These are phyloP conservation scores for Suillus alpinus DNA, from an alignment of 768 basidiomycete species.

Conservation along the genomic window DNA sequence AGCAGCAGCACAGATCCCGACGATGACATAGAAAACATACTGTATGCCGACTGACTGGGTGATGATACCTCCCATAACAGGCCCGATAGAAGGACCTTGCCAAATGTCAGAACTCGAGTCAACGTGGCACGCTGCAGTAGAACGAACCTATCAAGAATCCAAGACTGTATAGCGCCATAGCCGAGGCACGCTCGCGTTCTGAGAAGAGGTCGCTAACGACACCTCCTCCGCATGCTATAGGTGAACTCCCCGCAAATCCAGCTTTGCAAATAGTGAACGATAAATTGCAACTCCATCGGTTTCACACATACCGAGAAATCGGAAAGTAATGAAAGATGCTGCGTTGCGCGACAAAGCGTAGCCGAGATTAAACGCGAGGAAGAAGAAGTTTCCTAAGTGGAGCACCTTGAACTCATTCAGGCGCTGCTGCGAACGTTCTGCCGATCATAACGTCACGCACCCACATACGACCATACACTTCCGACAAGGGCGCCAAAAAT, in stretches of 20 bases:
- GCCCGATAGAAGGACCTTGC: conserved; percentile 50
- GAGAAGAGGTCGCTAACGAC: conserved; percentile 64
- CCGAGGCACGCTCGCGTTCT: conserved; percentile 58
- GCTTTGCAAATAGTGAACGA: conserved; percentile 35
- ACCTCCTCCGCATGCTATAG: conserved; percentile 63
- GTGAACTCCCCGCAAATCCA: conserved; percentile 63
- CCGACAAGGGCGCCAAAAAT: conserved; percentile 65
- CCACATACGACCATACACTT: conserved; percentile 73
- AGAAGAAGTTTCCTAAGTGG: conserved; percentile 62
- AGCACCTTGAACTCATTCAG: conserved; percentile 43
- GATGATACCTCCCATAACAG: conserved; percentile 66
- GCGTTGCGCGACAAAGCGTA: conserved; percentile 66
- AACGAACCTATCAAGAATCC: conserved; percentile 57
- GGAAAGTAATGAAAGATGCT: conserved; percentile 57
- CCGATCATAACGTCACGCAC: conserved; percentile 32
- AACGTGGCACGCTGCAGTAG: background rate
- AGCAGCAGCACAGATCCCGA: conserved; percentile 42
- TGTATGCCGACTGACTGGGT: conserved; percentile 55
- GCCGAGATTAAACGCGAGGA: conserved; percentile 60
- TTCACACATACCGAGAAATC: conserved; percentile 57
- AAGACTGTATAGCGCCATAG: conserved; percentile 67
- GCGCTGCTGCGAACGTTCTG: background rate
- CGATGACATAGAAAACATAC: conserved; percentile 58
- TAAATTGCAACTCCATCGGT: background rate
- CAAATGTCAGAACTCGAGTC: conserved; percentile 8